These are phyloP conservation scores for Crithidia expoeki DNA, from an alignment of 208 protist genomes.

Conservation along the genomic window DNA sequence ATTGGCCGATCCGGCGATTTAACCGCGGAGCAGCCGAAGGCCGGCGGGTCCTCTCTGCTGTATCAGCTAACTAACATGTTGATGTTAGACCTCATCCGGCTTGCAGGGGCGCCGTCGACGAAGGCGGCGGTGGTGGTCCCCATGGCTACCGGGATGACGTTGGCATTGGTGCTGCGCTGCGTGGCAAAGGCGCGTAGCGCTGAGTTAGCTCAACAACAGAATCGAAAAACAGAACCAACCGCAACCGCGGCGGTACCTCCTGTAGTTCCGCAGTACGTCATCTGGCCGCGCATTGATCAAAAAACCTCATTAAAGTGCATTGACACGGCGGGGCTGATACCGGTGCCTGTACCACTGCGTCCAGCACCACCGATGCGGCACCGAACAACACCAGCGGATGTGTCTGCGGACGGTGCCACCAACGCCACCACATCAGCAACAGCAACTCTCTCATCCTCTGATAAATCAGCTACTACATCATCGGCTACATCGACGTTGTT, in stretches of 20 bases:
- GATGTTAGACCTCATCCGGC: constrained; percentile 75
- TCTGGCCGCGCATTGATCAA: constrained; percentile 98
- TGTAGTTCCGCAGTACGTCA: constrained; percentile 74
- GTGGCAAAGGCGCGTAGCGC: constrained; percentile 42
- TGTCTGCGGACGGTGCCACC: too few relatives aligned
- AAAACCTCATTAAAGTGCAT: constrained; percentile 98
- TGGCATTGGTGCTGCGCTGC: constrained; percentile 82
- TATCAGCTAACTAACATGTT: constrained; percentile 91
- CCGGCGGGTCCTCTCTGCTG: constrained; percentile 96
- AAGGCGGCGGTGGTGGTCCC: constrained; percentile 89
- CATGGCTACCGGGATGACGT: constrained; percentile 96
- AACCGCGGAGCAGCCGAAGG: constrained; percentile 96
- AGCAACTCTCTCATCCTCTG: constrained; percentile 2
- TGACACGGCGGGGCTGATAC: constrained; percentile 70
- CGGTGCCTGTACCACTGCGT: constrained; percentile 64
- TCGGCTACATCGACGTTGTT: constrained; percentile 51
- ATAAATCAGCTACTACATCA: not conserved
- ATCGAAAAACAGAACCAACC: not conserved
- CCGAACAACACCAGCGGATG: too few relatives aligned
- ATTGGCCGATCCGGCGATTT: constrained; percentile 96
- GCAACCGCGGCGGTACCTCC: too few relatives aligned
- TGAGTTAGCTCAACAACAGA: constrained; percentile 7
- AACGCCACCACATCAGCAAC: too few relatives aligned
- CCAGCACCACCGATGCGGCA: constrained; percentile 10
- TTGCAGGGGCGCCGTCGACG: constrained; percentile 54